Percentiles rank a stretch among this genome's conserved stretches.
Evolutionary conservation across 768 basidiomycete species (phyloP).

Genomic region (Rhodotorula taiwanensis): DNA sequence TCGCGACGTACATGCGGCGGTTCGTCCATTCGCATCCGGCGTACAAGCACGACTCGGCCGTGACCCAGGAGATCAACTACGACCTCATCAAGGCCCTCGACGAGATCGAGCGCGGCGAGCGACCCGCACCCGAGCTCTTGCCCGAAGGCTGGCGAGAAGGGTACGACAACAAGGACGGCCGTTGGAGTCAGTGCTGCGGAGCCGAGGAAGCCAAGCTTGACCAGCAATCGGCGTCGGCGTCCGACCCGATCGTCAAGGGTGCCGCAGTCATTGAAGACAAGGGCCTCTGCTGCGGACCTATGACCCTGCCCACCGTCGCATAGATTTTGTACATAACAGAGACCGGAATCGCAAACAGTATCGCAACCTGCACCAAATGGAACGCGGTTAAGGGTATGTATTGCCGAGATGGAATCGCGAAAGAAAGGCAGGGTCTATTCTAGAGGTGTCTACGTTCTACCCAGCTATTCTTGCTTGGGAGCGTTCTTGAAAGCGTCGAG

Average conservation of each 20-base stretch:
- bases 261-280: conserved; percentile 17
- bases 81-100: conserved; percentile 84
- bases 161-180: background rate
- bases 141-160: conserved; percentile 51
- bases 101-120: conserved; percentile 63
- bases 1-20: conserved; percentile 86
- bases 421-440: too few relatives aligned
- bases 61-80: conserved; percentile 84
- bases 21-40: conserved; percentile 83
- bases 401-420: too few relatives aligned
- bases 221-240: background rate
- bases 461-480: too few relatives aligned
- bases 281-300: conserved; percentile 2
- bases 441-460: too few relatives aligned
- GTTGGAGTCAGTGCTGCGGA: conserved; percentile 13
- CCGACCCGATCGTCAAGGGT: background rate
- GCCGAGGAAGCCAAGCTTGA: background rate
- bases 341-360: too few relatives aligned
- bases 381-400: too few relatives aligned
- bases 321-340: too few relatives aligned
- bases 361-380: too few relatives aligned
- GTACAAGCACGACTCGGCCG: conserved; percentile 91
- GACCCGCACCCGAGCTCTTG: conserved; percentile 49
- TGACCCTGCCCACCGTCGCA: background rate
- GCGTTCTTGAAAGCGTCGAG: conserved; percentile 48